Conservation (phyloP, 352 stramenopile genomes). For the Peronospora farinosa region DNA sequence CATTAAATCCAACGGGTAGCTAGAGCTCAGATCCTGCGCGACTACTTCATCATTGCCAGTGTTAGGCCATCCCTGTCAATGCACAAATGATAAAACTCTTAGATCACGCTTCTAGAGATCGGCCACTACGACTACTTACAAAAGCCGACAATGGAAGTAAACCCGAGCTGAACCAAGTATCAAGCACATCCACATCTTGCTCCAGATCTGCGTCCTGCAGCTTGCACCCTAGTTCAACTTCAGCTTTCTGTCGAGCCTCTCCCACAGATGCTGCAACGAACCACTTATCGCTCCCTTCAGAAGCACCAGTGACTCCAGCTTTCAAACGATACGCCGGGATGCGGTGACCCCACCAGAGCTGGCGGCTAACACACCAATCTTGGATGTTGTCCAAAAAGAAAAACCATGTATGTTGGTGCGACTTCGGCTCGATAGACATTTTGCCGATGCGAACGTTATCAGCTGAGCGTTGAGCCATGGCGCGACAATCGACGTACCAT, state of each 20-base stretch:
- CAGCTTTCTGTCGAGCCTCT: slow-evolving; percentile 87
- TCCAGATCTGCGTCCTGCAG: slow-evolving; percentile 83
- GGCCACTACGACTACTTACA: slow-evolving; percentile 27
- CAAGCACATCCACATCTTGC: slow-evolving; percentile 98
- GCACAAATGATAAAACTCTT: slow-evolving; percentile 38
- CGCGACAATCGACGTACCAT: slow-evolving; percentile 97
- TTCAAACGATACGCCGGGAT: slow-evolving; percentile 95
- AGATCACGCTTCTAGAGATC: neutral
- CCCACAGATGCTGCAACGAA: slow-evolving; percentile 91
- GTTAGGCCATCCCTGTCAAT: slow-evolving; percentile 89
- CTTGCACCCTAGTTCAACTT: slow-evolving; percentile 66
- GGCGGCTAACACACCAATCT: slow-evolving; percentile 98
- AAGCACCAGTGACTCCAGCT: slow-evolving; percentile 4
- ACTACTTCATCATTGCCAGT: slow-evolving; percentile 41
- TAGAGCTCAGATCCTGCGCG: slow-evolving; percentile 24
- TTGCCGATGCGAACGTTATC: slow-evolving; percentile 92
- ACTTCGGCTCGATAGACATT: slow-evolving; percentile 92
- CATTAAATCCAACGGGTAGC: slow-evolving; percentile 71
- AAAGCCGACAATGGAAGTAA: slow-evolving; percentile 90
- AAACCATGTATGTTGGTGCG: slow-evolving; percentile 93
- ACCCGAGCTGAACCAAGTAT: slow-evolving; percentile 99
- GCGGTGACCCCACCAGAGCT: slow-evolving; percentile 99
- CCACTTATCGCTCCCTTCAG: slow-evolving; percentile 72
- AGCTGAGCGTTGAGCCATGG: slow-evolving; percentile 91
- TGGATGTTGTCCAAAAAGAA: slow-evolving; percentile 98